A percentile compares a stretch with the other conserved stretches of the same genome.
Conservation (phyloP, 2,329 filamentous ascomycete species). For the Daldinia sp. region DNA sequence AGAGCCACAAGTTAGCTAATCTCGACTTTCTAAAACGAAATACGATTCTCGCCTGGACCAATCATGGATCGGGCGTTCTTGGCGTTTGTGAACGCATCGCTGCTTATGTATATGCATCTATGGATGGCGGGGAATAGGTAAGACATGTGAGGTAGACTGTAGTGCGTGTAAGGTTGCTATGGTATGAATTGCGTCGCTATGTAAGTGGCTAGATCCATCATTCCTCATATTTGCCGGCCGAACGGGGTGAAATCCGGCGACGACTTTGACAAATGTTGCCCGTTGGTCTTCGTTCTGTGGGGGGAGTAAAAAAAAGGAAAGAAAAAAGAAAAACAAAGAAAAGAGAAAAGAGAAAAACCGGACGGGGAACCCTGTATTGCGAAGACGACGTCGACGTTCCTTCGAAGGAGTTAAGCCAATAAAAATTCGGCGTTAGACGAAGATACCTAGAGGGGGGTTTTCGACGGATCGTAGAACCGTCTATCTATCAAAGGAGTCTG, state of each 20-base stretch:
- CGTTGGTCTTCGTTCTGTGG: not conserved
- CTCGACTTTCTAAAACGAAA: conserved; percentile 20
- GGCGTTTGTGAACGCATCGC: conserved; percentile 6
- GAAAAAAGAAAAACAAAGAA: too few species aligned
- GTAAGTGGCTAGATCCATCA: conserved; percentile 20
- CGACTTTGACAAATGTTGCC: conserved; percentile 5
- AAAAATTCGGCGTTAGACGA: conserved; percentile 7
- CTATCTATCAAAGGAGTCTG: conserved; percentile 8
- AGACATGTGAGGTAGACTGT: not conserved
- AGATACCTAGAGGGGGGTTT: conserved; percentile 3
- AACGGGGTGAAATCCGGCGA: conserved; percentile 8
- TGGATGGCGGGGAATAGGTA: not conserved
- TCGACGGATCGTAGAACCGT: conserved; percentile 18
- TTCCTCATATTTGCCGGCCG: conserved; percentile 8
- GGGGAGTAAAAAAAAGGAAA: not conserved
- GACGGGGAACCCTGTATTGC: conserved; percentile 8
- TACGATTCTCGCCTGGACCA: conserved; percentile 24
- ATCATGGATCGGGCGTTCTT: conserved; percentile 26
- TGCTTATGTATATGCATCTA: conserved; percentile 3
- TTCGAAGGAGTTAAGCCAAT: conserved; percentile 14
- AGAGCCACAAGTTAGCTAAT: conserved; percentile 24
- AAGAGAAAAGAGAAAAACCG: not conserved
- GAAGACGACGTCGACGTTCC: not conserved
- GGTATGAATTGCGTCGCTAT: conserved; percentile 5
- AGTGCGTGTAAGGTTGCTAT: not conserved